Evolutionary conservation across 805 yeast genomes (phyloP).

Genomic region (Spathaspora hagerdaliae): DNA sequence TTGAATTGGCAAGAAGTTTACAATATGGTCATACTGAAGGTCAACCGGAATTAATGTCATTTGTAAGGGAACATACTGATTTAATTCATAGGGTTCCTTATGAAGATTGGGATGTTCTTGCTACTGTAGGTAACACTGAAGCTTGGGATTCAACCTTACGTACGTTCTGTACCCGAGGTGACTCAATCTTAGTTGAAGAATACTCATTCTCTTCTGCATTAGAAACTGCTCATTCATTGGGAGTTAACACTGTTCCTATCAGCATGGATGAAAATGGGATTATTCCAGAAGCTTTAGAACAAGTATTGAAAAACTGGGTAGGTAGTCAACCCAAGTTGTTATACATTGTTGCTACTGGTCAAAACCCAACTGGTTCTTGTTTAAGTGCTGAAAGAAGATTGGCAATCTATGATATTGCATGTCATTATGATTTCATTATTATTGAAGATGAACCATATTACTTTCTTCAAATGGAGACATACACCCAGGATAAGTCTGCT

Average conservation of each 20-base stretch:
- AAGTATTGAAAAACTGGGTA: slow-evolving; percentile 65
- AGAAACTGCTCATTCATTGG: slow-evolving; percentile 74
- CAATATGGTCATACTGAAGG: slow-evolving; percentile 92
- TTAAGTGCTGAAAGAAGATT: slow-evolving; percentile 72
- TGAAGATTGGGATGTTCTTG: slow-evolving; percentile 63
- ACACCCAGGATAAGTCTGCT: slow-evolving; percentile 41
- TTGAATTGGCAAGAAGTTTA: slow-evolving; percentile 79
- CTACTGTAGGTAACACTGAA: slow-evolving; percentile 85
- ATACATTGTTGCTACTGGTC: slow-evolving; percentile 94
- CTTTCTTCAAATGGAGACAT: slow-evolving; percentile 88
- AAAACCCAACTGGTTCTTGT: slow-evolving; percentile 95
- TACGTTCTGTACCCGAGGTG: slow-evolving; percentile 74
- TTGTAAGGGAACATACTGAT: slow-evolving; percentile 73
- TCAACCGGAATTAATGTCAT: slow-evolving; percentile 62
- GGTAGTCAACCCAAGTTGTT: slow-evolving; percentile 76
- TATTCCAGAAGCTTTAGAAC: slow-evolving; percentile 64
- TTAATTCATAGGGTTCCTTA: slow-evolving; percentile 43
- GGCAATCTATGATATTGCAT: slow-evolving; percentile 71
- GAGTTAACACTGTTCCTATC: slow-evolving; percentile 65
- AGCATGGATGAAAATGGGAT: slow-evolving; percentile 79
- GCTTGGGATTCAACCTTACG: slow-evolving; percentile 82
- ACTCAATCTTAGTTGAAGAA: slow-evolving; percentile 78
- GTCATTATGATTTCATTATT: slow-evolving; percentile 79
- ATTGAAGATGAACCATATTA: slow-evolving; percentile 97
- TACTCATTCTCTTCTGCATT: slow-evolving; percentile 79